phyloP scores from a whole-genome alignment of 2,329 filamentous ascomycete species.

The Paecilomyces dactylethromorphus region DNA sequence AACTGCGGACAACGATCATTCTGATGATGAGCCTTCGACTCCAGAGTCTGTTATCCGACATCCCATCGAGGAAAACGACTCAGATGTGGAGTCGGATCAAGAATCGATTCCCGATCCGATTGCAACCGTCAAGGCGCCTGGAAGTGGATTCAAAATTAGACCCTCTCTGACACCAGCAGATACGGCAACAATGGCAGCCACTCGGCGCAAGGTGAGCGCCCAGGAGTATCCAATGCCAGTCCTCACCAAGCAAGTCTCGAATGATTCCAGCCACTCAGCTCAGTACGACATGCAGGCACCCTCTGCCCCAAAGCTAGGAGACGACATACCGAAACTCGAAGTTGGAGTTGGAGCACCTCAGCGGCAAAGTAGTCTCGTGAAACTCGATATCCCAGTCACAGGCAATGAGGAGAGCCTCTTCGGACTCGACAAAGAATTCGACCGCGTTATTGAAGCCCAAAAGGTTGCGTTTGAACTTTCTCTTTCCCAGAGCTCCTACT shows the following conservation, averaged over 20 bases:
- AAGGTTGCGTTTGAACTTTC: constrained; percentile 67
- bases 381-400: constrained; percentile 74
- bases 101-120: constrained; percentile 70
- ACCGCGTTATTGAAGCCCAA: constrained; percentile 90
- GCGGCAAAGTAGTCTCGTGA: constrained; percentile 68
- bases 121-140: constrained; percentile 83
- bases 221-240: constrained; percentile 47
- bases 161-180: constrained; percentile 84
- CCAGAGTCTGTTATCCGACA: constrained; percentile 89
- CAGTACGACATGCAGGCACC: constrained; percentile 8
- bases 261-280: constrained; percentile 11
- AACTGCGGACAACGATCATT: constrained; percentile 53
- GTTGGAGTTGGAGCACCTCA: constrained; percentile 27
- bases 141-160: constrained; percentile 80
- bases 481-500: constrained; percentile 29
- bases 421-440: constrained; percentile 86
- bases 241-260: constrained; percentile 16
- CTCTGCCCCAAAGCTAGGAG: background rate
- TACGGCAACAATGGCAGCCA: constrained; percentile 74
- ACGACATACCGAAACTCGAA: background rate
- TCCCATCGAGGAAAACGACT: constrained; percentile 47
- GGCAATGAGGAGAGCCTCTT: constrained; percentile 61
- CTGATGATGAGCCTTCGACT: constrained; percentile 55
- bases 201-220: constrained; percentile 75
- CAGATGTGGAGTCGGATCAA: constrained; percentile 24